Evolutionary conservation across 2,329 filamentous ascomycete genomes (phyloP), one percentile per base, ranked within the genome.

Genomic region (Malbranchea zuffiana): DNA sequence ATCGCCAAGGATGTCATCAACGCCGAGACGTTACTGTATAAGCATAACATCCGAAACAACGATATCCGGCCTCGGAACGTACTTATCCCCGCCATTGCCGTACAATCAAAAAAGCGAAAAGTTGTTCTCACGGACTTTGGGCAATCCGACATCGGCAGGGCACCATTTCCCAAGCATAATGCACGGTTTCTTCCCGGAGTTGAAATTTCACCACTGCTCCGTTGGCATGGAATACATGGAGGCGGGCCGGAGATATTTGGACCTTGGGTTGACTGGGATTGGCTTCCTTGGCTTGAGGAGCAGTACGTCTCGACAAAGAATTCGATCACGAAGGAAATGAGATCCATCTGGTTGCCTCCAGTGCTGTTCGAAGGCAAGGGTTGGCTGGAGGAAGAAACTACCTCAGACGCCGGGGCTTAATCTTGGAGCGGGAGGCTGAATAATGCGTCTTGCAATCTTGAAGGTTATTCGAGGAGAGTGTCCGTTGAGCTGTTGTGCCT

Each of bases 1-100:
- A 45, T 51, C n/a, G 32, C 49, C n/a, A 49, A 48, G 30, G 37
- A 35, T n/a, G 35, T 50, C n/a, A 30, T 52, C 2, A 43, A 50
- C 7, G 31, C 47, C 17, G 47, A 50, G 27, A 47, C 32, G 25
- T 8, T 13, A 23, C 19, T 47, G 4, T 50, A 35, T 26, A 17
- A 40, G 11, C 33, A 33, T 10, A 27, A 47, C 20, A 41, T 50
- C 13, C 20, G 16, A 21, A 39, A 47, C 26, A 15, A 7, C 4
- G 44, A 49, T 32, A 29, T 47, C 3, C 8, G 30, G 7, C 45
- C 45, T 7, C 24, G 44, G 21, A 51, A 51, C 30, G 26, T 49
- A 5, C 42, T 50, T 7, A 32, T 32, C 30, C 44, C 46, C 12
- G n/a, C n/a, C n/a, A n/a, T n/a, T n/a, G n/a, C n/a, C n/a, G n/a